Evolutionary conservation across 225 moss, liverwort and hornwort genomes (phyloP), one percentile per base, ranked within the genome.

Genomic region (Anthoceros angustus): DNA sequence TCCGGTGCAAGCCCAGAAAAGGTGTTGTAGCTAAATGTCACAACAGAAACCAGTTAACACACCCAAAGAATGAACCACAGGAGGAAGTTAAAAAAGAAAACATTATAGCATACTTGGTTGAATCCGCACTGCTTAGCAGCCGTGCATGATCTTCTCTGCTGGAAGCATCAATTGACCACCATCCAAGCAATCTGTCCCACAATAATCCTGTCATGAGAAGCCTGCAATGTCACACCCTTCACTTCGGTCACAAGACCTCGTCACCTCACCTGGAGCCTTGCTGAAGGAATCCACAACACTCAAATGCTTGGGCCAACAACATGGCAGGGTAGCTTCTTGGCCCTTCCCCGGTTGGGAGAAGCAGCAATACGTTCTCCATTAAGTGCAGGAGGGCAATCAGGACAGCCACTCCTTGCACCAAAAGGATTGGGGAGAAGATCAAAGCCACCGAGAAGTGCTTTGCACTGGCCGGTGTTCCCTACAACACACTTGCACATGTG

Each of bases 81-180:
- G 15, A 43, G 41, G 25, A 62, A 23, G 32, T 62, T 2, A 18
- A 23, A 42, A 61, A 8, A 21, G 16, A 23, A 7, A 23, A 15
- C 64, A 16, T 18, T 40, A 55, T 2, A 18, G 4, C 55, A 18
- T 83, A 90, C 93, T 86, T 87, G 61, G 84, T 80, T 24, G 80
- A 75, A 76, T 88, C 85, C 60, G 83, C 69, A 67, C 83, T 86
- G 23, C 55, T 55, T 69, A 82, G 88, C 62, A 98, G 79, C 48
- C 95, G 91, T 6, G 87, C 95, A 76, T 98, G 87, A 64, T 98
- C 95, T 75, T 98, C 95, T 42, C 87, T 83, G 72, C 95, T 98
- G 9, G 86, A 76, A 66, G 88, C 91, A 64, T 98, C 95, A 70
- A 98, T 91, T 42, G 95, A 98, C 95, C 95, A 98, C 95, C 95